Base-by-base conservation (phyloP, 2,329 filamentous ascomycete species). In the Fusarium nematophilum region DNA sequence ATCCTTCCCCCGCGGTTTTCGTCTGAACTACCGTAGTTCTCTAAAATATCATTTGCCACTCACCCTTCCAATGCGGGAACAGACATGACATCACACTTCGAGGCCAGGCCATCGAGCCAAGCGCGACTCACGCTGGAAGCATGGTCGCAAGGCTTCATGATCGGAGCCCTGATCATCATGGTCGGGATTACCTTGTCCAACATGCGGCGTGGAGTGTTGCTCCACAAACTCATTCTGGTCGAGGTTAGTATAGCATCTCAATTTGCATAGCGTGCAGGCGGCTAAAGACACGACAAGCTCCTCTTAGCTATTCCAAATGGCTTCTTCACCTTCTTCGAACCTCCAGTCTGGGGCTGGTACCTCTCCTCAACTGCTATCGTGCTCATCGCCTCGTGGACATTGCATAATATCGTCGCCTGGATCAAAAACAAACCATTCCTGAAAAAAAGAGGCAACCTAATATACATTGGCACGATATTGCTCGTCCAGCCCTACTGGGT, bases 351-450 rank as follows among this genome's bases (percentile, higher is more conserved):
- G 66, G 85, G 83, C 42, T 89, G 86, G 86, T 89, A 87, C 72
- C 77, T 89, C 3, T 86, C 84, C 2, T 76, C 79, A 18, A 86
- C 83, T 3, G 86, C 84, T 7, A 82, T 88, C 7, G 79, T 84
- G 14, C 79, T 90, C 18, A 87, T 87, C 60, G 74, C 81, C n/a
- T 87, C 84, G 4, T 89, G 86, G 84, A 81, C 78, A 10, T 72
- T 90, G 8, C 87, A 90, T 71, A 90, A 89, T 59, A 78, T 89
- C 56, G 85, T 90, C 55, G 81, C 86, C 1, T 90, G 86, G 87
- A 82, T 90, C 72, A 89, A 89, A 72, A 86, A 84, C 59, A 82
- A 80, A 47, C 86, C 86, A 0, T 88, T 88, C 64, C 74, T 88
- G 7, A 77, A 77, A 3, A 77, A 73, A 25, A 73, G 76, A 7